These are phyloP conservation scores for Boechera stricta DNA, from an alignment of 345 rosid genomes.

Conservation along the genomic window DNA sequence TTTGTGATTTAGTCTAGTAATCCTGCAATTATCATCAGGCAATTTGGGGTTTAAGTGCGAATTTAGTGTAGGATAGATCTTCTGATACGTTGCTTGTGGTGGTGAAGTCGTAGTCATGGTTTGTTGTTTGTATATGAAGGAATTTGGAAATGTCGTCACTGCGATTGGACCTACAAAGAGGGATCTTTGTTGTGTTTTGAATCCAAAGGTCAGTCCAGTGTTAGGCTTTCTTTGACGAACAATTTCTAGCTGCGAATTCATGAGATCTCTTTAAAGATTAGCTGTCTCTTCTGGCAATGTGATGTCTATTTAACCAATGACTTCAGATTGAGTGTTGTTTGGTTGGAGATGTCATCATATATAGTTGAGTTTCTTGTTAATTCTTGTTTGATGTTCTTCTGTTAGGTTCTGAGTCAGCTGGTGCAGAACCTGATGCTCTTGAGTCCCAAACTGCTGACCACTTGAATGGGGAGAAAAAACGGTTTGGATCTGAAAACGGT, in stretches of 20 bases:
- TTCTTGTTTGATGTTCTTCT: conserved; percentile 26
- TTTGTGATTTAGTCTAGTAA: neutral
- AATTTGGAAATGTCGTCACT: conserved; percentile 51
- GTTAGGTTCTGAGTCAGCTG: conserved; percentile 52
- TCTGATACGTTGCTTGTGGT: neutral
- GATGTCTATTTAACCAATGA: neutral
- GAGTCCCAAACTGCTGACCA: conserved; percentile 32
- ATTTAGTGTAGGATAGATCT: conserved; percentile 20
- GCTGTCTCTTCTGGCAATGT: neutral
- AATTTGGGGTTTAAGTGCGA: neutral
- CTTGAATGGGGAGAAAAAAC: conserved; percentile 22
- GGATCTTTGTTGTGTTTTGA: conserved; percentile 47
- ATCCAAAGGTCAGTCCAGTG: conserved; percentile 47
- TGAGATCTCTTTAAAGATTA: conserved; percentile 11
- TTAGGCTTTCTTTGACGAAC: conserved; percentile 27
- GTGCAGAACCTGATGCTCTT: conserved; percentile 38
- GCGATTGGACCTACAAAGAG: conserved; percentile 48
- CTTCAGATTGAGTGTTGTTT: conserved; percentile 4
- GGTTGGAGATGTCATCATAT: conserved; percentile 18
- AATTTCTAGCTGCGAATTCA: neutral
- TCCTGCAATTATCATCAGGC: neutral
- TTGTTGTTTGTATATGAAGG: conserved; percentile 43
- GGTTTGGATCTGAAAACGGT: conserved; percentile 37
- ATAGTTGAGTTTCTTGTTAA: conserved; percentile 30
- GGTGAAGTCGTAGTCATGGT: conserved; percentile 40